Conservation (phyloP, 176 grass and related monocot genomes). For the Metroxylon sagu region DNA sequence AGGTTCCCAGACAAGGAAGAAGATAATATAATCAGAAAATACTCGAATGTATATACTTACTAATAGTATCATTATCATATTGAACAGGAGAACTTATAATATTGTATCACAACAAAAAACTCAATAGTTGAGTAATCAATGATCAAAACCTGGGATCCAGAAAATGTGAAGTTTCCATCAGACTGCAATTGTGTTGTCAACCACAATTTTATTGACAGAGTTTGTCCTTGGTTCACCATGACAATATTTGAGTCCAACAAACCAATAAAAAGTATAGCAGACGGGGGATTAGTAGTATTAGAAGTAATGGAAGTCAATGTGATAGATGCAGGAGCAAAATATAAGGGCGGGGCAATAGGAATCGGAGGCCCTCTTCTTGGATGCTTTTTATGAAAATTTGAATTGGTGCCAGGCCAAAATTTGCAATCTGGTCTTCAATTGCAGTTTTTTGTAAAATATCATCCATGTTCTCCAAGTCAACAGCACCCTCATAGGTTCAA, state of each 20-base stretch:
- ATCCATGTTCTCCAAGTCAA: constrained; percentile 99
- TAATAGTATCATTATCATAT: no score
- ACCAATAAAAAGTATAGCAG: constrained; percentile 63
- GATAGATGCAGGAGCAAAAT: constrained; percentile 91
- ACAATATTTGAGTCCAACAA: constrained; percentile 76
- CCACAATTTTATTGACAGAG: constrained; percentile 77
- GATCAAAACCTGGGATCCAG: constrained; percentile 75
- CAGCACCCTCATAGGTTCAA: constrained; percentile 89
- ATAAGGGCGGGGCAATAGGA: constrained; percentile 79
- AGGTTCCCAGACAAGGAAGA: constrained; percentile 54
- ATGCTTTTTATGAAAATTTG: constrained; percentile 97
- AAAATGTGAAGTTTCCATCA: constrained; percentile 96
- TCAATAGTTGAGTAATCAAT: background rate
- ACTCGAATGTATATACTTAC: background rate
- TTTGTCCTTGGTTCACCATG: constrained; percentile 56
- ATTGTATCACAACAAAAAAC: no score
- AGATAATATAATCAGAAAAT: constrained; percentile 6
- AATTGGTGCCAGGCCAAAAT: constrained; percentile 94
- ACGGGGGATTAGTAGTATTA: constrained; percentile 36
- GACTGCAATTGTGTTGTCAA: constrained; percentile 75
- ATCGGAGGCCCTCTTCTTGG: constrained; percentile 93
- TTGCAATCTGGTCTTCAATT: constrained; percentile 99
- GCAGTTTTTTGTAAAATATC: constrained; percentile 90
- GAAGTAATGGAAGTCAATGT: constrained; percentile 56
- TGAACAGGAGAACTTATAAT: background rate